phyloP scores from a whole-genome alignment of 2,329 filamentous ascomycete genomes.

The Calonectria honghensis region DNA sequence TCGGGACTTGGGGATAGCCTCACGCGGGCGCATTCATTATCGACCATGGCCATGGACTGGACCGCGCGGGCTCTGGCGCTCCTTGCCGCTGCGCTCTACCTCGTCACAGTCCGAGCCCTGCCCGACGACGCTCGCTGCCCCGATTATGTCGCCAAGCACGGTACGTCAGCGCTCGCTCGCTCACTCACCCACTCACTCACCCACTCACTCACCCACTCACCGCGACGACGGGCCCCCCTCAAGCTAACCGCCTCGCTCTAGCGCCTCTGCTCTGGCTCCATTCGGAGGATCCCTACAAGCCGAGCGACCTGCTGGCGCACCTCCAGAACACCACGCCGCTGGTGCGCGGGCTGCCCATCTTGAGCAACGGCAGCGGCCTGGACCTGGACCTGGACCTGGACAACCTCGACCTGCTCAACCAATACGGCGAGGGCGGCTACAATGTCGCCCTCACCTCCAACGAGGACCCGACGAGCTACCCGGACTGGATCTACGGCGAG shows the following conservation, averaged over 20 bases:
- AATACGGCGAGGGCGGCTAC: slow-evolving; percentile 35
- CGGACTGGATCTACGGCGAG: slow-evolving; percentile 56
- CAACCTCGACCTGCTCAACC: slow-evolving; percentile 56
- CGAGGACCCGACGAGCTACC: slow-evolving; percentile 54
- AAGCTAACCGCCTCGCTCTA: slow-evolving; percentile 38
- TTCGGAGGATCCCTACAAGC: slow-evolving; percentile 57
- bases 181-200: no score
- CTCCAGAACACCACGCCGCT: slow-evolving; percentile 55
- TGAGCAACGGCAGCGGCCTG: slow-evolving; percentile 42
- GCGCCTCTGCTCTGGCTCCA: slow-evolving; percentile 60
- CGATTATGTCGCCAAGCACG: slow-evolving; percentile 20
- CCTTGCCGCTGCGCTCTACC: background rate
- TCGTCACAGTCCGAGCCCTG: slow-evolving; percentile 27
- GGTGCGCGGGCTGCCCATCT: slow-evolving; percentile 46
- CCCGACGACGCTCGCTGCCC: background rate
- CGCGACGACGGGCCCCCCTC: background rate
- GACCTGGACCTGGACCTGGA: slow-evolving; percentile 55
- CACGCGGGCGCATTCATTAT: slow-evolving; percentile 15
- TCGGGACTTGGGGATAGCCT: background rate
- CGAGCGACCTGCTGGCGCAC: slow-evolving; percentile 57
- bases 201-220: no score
- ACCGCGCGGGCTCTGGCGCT: slow-evolving; percentile 22
- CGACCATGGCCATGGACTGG: slow-evolving; percentile 31
- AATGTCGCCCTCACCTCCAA: slow-evolving; percentile 52
- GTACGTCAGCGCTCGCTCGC: slow-evolving; percentile 44